Evolutionary conservation across 75 land plant genomes (phyloP).

Genomic region (Larix kaempferi): DNA sequence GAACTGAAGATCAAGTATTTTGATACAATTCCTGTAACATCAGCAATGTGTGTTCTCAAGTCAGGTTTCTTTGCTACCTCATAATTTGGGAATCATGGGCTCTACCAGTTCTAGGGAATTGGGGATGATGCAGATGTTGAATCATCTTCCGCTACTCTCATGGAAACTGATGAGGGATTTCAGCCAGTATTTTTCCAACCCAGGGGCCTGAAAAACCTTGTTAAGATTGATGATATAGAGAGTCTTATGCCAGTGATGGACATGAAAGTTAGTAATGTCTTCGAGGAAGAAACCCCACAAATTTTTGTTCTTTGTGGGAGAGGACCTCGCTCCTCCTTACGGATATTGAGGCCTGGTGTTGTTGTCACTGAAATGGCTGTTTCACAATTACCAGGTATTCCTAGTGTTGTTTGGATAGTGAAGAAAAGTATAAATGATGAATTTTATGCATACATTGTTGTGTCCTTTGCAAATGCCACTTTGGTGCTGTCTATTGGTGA

Average conservation of each 20-base stretch:
- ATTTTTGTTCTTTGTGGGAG: slow-evolving; percentile 91
- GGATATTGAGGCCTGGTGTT: slow-evolving; percentile 90
- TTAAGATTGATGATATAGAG: slow-evolving; percentile 85
- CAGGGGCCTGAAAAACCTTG: slow-evolving; percentile 81
- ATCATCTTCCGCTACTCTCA: slow-evolving; percentile 79
- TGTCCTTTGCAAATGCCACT: slow-evolving; percentile 95
- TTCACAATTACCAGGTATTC: slow-evolving; percentile 91
- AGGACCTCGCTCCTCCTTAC: slow-evolving; percentile 85
- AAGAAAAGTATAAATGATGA: slow-evolving; percentile 94
- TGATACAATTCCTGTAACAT: slow-evolving; percentile 93
- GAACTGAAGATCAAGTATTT: slow-evolving; percentile 96
- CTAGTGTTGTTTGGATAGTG: slow-evolving; percentile 99
- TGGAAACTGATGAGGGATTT: slow-evolving; percentile 98
- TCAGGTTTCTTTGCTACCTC: slow-evolving; percentile 95
- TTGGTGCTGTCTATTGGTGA: slow-evolving; percentile 99
- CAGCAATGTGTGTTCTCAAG: slow-evolving; percentile 90
- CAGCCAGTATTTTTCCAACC: slow-evolving; percentile 98
- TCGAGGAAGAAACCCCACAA: slow-evolving; percentile 98
- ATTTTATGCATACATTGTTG: slow-evolving; percentile 99
- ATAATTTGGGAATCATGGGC: slow-evolving; percentile 96
- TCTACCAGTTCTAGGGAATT: slow-evolving; percentile 95
- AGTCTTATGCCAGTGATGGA: slow-evolving; percentile 98
- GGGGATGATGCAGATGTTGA: slow-evolving; percentile 96
- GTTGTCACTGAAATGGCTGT: slow-evolving; percentile 99
- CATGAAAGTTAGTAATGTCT: slow-evolving; percentile 86